Evolutionary conservation across 805 yeast species (phyloP).

Genomic region (Metschnikowia drakensbergensis): DNA sequence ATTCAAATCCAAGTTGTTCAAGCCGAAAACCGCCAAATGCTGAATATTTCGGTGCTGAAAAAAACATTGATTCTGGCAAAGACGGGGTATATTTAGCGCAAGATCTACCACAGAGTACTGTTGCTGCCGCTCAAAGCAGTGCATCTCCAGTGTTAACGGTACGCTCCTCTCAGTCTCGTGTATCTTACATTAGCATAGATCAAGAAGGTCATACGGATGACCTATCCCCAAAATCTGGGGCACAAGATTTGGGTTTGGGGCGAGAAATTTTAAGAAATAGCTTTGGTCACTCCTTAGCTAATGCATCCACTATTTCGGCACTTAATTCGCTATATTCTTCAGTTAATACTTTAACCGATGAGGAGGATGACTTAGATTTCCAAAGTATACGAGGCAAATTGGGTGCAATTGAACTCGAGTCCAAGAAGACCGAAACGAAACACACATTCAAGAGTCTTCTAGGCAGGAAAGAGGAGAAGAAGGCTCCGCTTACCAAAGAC

Average conservation of each 20-base stretch:
- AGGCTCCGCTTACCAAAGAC: slow-evolving; percentile 7
- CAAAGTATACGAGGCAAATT: slow-evolving; percentile 13
- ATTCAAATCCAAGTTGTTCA: neutral
- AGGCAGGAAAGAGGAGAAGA: slow-evolving; percentile 1
- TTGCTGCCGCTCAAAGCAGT: neutral
- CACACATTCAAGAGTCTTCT: slow-evolving; percentile 8
- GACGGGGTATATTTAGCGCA: neutral
- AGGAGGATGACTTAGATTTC: slow-evolving; percentile 13
- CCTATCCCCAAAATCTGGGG: neutral
- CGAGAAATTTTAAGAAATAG: neutral
- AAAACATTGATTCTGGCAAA: neutral
- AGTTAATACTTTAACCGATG: slow-evolving; percentile 2
- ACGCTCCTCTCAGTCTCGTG: neutral
- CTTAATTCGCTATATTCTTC: slow-evolving; percentile 11
- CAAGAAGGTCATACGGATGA: neutral
- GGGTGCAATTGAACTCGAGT: slow-evolving; percentile 5
- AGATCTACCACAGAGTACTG: neutral
- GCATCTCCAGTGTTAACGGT: neutral
- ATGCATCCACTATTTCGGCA: slow-evolving; percentile 1
- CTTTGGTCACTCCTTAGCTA: neutral
- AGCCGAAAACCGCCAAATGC: neutral
- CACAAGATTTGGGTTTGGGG: neutral
- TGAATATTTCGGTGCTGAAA: neutral
- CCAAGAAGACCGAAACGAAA: slow-evolving; percentile 3
- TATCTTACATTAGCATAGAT: neutral